These are phyloP conservation scores for Knufia petricola DNA, from an alignment of 2,329 filamentous ascomycete genomes.

Conservation along the genomic window DNA sequence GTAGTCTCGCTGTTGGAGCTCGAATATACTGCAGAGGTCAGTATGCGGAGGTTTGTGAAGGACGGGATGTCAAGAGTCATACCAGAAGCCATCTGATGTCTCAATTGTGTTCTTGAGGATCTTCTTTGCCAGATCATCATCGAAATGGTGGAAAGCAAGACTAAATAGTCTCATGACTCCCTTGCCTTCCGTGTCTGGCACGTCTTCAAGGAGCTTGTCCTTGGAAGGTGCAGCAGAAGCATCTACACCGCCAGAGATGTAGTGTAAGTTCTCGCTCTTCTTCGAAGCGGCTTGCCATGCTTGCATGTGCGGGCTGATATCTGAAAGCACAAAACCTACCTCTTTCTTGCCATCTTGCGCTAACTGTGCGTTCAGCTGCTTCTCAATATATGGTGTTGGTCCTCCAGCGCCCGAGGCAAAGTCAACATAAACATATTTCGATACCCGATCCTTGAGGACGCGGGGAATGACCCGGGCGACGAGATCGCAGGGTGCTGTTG, in stretches of 20 bases:
- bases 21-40: constrained; percentile 45
- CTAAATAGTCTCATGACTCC: constrained; percentile 61
- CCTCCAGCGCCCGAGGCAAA: constrained; percentile 68
- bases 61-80: constrained; percentile 9
- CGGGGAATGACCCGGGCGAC: constrained; percentile 49
- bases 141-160: constrained; percentile 68
- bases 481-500: constrained; percentile 48
- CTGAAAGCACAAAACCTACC: constrained; percentile 55
- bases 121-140: constrained; percentile 49
- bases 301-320: constrained; percentile 54
- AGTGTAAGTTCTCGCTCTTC: constrained; percentile 48
- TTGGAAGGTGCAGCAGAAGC: constrained; percentile 50
- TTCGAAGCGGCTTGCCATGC: constrained; percentile 49
- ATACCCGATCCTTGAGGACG: constrained; percentile 40
- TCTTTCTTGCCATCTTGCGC: constrained; percentile 14
- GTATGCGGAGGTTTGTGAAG: not conserved
- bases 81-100: constrained; percentile 34
- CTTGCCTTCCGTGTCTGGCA: constrained; percentile 32
- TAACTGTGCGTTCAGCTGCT: constrained; percentile 42
- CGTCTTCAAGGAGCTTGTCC: constrained; percentile 27
- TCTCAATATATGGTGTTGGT: constrained; percentile 56
- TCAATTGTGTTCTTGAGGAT: constrained; percentile 57
- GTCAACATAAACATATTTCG: constrained; percentile 57
- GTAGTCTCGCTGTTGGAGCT: constrained; percentile 59
- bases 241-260: constrained; percentile 53